Evolutionary conservation across 495 filamentous ascomycete species (phyloP), one percentile per base, ranked within the genome.

Genomic region (Neurospora hispaniola): DNA sequence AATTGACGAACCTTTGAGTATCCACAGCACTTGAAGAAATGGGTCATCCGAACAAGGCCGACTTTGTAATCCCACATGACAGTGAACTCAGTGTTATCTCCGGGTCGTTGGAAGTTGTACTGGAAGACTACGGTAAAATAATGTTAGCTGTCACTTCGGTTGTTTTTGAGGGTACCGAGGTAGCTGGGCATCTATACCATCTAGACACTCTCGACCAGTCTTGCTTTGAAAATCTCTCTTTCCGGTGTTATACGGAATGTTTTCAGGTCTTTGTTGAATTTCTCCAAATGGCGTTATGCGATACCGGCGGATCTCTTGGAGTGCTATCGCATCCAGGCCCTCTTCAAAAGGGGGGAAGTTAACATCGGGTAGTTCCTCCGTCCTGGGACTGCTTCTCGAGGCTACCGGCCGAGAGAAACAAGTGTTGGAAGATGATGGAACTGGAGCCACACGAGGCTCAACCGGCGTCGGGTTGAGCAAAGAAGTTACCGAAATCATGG

Each of bases 51-150:
- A 70, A 98, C 95, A 38, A 97, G 90, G n/a, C 96, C 96, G 72
- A 94, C 90, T 74, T 94, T 94, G 81, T 97, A 97, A 80, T 99
- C 96, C 96, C 96, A 99, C 89, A 97, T 93, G 35, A 99, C 89
- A 8, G 85, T 88, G 84, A 93, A 94, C 69, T 85, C 80, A 74
- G 85, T 87, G 7, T 90, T 88, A 46, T 93, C 87, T 12, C 84
- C 89, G 8, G 91, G 90, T 31, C 90, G 79, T 76, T 88, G 88
- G 83, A 97, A 99, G n/a, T 86, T 89, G 81, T 98, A 99, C 73
- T 95, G 90, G 80, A 94, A 97, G 6, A 96, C 96, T 98, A 73
- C 54, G 70, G 70, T 48, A 40, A 18, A 68, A 70, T 38, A 2
- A 69, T 48, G 59, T 68, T 48, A 42, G 69, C 18, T 41, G 18